Base-by-base conservation (phyloP, 106 monocot genomes). In the Allium fistulosum region DNA sequence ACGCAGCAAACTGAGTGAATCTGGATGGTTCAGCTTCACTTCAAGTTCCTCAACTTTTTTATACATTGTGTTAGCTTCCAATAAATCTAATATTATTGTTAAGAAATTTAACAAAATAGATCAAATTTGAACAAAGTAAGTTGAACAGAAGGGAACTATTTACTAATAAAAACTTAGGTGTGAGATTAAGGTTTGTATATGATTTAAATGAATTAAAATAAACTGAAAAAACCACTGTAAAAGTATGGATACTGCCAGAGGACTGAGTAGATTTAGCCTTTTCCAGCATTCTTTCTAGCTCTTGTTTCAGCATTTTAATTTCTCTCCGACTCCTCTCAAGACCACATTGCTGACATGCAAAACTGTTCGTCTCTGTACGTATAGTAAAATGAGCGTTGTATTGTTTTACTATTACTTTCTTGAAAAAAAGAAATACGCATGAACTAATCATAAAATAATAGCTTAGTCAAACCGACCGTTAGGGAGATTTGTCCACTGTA, bases 291-390 rank as follows among this genome's bases (percentile, higher is more conserved):
- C 65, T 46, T 73, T 76, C 77, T 66, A 80, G 65, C 73, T 86
- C 84, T 62, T 16, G 67, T 51, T 64, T 55, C 56, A 75, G 51
- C 55, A 60, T 76, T 53, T 81, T 77, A 63, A 76, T 56, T 48
- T 81, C 82, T 61, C 73, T 46, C 59, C 76, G 70, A 51, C 90
- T 84, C 73, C 79, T 77, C 64, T 67, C 49, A 67, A 76, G 69
- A 65, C 84, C 79, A 81, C 97, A 97, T 51, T 68, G 70, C 68
- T 89, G 88, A 68, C 97, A 97, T 8, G 64, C 76, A 55, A 77
- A 87, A 22, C 28, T 46, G 14, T 75, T 80, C 49, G 83, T 75
- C 51, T 68, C 87, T 90, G 79, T 18, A 76, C 12, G 22, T 22
- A 22, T 22, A 22, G 1, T 1, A 22, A 1, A 22, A 22, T 22